These are phyloP conservation scores for Nitzschia sp. DNA, from an alignment of 108 stramenopile species.

Conservation along the genomic window DNA sequence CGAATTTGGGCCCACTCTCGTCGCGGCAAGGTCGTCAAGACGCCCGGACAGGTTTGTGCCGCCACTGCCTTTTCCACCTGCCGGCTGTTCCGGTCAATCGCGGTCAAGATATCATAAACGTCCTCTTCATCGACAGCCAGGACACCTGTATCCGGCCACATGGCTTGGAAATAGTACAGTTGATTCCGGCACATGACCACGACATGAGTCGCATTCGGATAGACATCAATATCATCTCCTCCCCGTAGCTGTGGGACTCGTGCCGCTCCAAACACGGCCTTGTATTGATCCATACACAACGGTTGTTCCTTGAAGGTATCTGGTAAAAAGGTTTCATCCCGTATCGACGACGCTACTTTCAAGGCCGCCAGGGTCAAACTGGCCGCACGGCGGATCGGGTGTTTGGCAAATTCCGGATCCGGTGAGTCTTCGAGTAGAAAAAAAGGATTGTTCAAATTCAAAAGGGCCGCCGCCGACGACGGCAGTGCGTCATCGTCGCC, in stretches of 20 bases:
- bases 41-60: conserved; percentile 54
- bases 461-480: conserved; percentile 43
- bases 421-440: conserved; percentile 87
- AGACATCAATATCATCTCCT: conserved; percentile 59
- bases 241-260: conserved; percentile 52
- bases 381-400: conserved; percentile 75
- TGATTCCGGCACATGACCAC: conserved; percentile 71
- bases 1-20: conserved; percentile 75
- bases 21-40: conserved; percentile 74
- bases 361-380: conserved; percentile 65
- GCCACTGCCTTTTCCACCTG: not conserved
- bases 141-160: conserved; percentile 54
- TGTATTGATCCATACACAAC: conserved; percentile 77
- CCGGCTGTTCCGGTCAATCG: conserved; percentile 39
- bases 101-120: conserved; percentile 68
- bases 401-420: conserved; percentile 71
- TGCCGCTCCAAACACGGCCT: conserved; percentile 63
- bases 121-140: conserved; percentile 79
- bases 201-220: conserved; percentile 62
- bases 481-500: not conserved
- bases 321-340: conserved; percentile 61
- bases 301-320: conserved; percentile 69
- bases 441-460: conserved; percentile 84
- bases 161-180: conserved; percentile 80
- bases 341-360: conserved; percentile 66